These are phyloP conservation scores for Clonostachys sp. DNA, from an alignment of 2,329 filamentous ascomycete species.

Conservation along the genomic window DNA sequence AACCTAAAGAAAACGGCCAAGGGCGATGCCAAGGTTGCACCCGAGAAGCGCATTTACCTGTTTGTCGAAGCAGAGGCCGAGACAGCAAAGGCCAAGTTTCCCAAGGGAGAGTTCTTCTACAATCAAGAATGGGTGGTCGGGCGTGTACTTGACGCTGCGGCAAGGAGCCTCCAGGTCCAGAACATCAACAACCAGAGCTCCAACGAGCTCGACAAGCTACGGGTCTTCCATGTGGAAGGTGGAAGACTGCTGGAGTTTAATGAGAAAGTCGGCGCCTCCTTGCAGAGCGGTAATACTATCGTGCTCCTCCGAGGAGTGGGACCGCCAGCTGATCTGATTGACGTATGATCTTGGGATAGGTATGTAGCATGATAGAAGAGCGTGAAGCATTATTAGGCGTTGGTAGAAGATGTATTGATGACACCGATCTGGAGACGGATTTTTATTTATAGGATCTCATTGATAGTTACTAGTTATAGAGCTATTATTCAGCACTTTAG, in stretches of 20 bases:
- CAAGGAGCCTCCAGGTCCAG: slow-evolving; percentile 70
- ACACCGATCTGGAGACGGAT: not conserved
- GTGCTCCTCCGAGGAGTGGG: slow-evolving; percentile 84
- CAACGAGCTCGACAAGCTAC: slow-evolving; percentile 72
- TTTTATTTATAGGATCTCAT: not conserved
- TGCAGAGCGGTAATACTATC: slow-evolving; percentile 83
- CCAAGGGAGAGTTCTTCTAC: slow-evolving; percentile 77
- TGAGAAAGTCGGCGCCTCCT: slow-evolving; percentile 72
- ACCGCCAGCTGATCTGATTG: slow-evolving; percentile 68
- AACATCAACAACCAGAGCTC: slow-evolving; percentile 79
- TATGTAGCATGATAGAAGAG: too few relatives aligned
- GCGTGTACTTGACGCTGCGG: slow-evolving; percentile 72
- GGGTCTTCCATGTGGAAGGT: slow-evolving; percentile 91
- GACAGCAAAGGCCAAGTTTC: slow-evolving; percentile 78
- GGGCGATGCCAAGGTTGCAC: slow-evolving; percentile 76
- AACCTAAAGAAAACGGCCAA: slow-evolving; percentile 83
- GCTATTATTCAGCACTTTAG: not conserved
- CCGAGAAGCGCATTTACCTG: slow-evolving; percentile 84
- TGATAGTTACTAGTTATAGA: not conserved
- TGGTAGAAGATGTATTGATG: not conserved
- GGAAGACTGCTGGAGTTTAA: slow-evolving; percentile 82
- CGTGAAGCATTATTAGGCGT: slow-evolving; percentile 1
- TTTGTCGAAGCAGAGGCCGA: slow-evolving; percentile 87
- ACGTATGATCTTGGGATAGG: not conserved
- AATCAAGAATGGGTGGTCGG: slow-evolving; percentile 87